These are phyloP conservation scores for Picea engelmannii DNA, from an alignment of 83 land plant species.

Conservation along the genomic window DNA sequence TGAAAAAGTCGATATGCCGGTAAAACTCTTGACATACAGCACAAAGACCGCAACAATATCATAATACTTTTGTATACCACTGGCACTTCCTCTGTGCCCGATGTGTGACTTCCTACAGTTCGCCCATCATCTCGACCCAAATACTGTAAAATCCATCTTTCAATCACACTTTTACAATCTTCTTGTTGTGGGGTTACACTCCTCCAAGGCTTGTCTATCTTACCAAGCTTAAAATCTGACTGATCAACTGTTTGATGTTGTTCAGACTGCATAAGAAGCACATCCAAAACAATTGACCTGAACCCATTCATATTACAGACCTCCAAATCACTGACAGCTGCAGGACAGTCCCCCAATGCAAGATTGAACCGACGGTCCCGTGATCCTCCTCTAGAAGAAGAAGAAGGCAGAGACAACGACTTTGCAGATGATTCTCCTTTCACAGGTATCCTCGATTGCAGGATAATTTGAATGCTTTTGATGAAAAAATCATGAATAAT, in stretches of 20 bases:
- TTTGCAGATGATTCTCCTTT: constrained; percentile 11
- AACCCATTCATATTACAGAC: constrained; percentile 2
- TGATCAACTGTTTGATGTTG: constrained; percentile 1
- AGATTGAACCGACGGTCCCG: not conserved
- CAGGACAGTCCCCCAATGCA: not conserved
- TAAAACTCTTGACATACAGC: constrained; percentile 8
- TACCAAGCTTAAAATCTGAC: not conserved
- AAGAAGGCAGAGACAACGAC: not conserved
- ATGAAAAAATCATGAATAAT: constrained; percentile 1
- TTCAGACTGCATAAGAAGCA: constrained; percentile 8
- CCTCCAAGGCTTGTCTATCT: not conserved
- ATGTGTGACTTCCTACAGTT: not conserved
- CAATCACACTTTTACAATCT: constrained; percentile 5
- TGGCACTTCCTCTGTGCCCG: not conserved
- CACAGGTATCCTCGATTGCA: constrained; percentile 11
- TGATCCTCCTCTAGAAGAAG: not conserved
- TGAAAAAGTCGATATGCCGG: constrained; percentile 6
- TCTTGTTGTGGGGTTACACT: not conserved
- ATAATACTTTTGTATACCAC: constrained; percentile 5
- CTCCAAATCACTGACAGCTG: not conserved
- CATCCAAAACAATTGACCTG: constrained; percentile 14
- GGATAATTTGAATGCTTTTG: not conserved
- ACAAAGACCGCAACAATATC: constrained; percentile 11
- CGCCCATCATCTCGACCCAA: not conserved
- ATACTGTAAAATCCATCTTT: constrained; percentile 12